These are phyloP conservation scores for Sutorius eximius DNA, from an alignment of 1,284 basidiomycete species.

Conservation along the genomic window DNA sequence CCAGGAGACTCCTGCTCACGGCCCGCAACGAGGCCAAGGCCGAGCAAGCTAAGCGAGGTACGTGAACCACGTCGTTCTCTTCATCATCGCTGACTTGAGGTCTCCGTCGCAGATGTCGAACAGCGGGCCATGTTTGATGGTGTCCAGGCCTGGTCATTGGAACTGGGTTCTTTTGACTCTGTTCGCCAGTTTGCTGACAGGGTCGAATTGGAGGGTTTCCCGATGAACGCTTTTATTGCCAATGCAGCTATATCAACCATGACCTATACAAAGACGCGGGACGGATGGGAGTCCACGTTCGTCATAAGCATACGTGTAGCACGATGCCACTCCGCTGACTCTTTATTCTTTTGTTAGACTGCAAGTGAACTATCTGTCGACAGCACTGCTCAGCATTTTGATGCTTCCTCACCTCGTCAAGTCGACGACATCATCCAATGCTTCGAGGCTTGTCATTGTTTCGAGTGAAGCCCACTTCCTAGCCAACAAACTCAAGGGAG, in stretches of 20 bases:
- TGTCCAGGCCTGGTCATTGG: conserved; percentile 26
- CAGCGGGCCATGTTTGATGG: conserved; percentile 17
- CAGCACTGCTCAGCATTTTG: conserved; percentile 31
- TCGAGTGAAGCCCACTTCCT: conserved; percentile 28
- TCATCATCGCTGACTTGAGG: background rate
- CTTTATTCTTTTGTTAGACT: conserved; percentile 16
- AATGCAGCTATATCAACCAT: conserved; percentile 23
- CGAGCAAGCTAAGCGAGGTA: conserved; percentile 24
- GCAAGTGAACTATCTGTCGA: conserved; percentile 37
- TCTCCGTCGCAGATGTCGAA: conserved; percentile 21
- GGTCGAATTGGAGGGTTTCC: conserved; percentile 20
- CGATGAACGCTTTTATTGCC: conserved; percentile 26
- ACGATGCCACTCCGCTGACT: background rate
- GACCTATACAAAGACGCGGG: conserved; percentile 26
- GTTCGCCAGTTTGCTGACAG: conserved; percentile 30
- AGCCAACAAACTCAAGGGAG: conserved; percentile 10
- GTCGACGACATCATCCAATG: conserved; percentile 18
- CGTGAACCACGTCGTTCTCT: background rate
- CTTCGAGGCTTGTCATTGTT: conserved; percentile 31
- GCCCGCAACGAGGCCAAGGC: conserved; percentile 29
- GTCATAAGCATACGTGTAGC: conserved; percentile 2
- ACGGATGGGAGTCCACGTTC: conserved; percentile 34
- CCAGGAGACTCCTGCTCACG: conserved; percentile 31
- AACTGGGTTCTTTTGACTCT: conserved; percentile 34
- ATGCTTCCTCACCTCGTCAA: conserved; percentile 36